phyloP scores from a whole-genome alignment of 441 rosid species.

The Flueggea neowawraea region DNA sequence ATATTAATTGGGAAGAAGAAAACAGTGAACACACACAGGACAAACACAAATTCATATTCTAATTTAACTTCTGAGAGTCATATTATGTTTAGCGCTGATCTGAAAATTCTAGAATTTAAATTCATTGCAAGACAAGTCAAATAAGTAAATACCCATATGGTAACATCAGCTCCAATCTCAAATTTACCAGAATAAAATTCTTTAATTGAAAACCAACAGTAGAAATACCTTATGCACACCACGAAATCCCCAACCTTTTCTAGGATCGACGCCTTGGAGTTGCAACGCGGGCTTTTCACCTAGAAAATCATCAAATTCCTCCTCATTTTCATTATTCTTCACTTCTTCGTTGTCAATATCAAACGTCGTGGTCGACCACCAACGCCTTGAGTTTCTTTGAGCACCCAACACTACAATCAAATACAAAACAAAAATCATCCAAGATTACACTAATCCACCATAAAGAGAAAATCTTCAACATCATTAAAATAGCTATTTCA shows the following conservation, averaged over 20 bases:
- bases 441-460: constrained; percentile 1
- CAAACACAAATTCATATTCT: background rate
- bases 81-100: too few relatives aligned
- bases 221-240: constrained; percentile 83
- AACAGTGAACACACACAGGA: background rate
- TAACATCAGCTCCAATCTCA: background rate
- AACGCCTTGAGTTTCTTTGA: constrained; percentile 38
- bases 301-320: constrained; percentile 37
- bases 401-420: constrained; percentile 32
- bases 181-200: background rate
- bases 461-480: background rate
- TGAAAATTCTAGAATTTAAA: too few relatives aligned
- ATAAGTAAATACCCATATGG: background rate
- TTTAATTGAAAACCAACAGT: background rate
- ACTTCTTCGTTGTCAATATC: constrained; percentile 23
- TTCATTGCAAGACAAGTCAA: too few relatives aligned
- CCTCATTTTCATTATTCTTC: constrained; percentile 27
- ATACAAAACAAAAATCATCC: background rate
- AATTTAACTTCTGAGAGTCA: background rate
- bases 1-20: background rate
- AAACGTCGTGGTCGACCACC: constrained; percentile 45
- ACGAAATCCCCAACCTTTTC: constrained; percentile 86
- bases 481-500: background rate
- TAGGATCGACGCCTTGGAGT: constrained; percentile 86
- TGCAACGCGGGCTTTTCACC: constrained; percentile 46